Base-by-base conservation (phyloP, 371 early-diverging fungal genomes). In the Coemansia sp. region DNA sequence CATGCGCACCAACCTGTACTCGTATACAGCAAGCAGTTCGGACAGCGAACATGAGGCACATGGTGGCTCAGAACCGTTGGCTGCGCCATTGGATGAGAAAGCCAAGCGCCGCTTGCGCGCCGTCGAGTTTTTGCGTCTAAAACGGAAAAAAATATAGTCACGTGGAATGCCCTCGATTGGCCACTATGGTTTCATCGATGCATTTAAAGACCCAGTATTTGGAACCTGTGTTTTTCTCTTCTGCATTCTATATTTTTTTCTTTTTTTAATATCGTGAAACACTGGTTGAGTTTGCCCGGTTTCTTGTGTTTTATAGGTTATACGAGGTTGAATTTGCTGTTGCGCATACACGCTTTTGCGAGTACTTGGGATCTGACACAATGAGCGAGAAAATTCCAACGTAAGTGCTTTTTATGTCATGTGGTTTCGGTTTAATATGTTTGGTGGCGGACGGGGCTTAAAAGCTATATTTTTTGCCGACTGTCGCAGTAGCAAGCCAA, bases 1-100 rank as follows among this genome's bases (percentile, higher is more conserved):
- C 13, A 80, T 88, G 78, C 81, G 80, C 40, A 81, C 84, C 8
- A 87, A 86, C 1, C 69, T 89, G 2, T 82, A 79, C 40, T 81
- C 65, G 0, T 86, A 85, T 62, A 39, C 48, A 27, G 39, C 24
- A 13, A 57, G 52, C 68, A 16, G 78, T 67, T 68, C 79, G 42
- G 18, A 50, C 2, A 50, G 21, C 21, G 50, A n/a, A 22, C 11
- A 48, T 0, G 48, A 48, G 18, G 16, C 18, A 18, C n/a, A 7
- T 5, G 48, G 18, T 47, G 47, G 61, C 31, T 47, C 62, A 24
- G 55, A 45, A 26, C 29, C 40, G 2, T 10, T 45, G 18, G 51
- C 24, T 18, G 22, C 24, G 22, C 51, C 51, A 51, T 22, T 18
- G 51, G 22, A 53, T 27, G 22, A 52, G 26, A 66, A 69, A 67